A percentile compares a stretch with the other conserved stretches of the same genome.
These are phyloP conservation scores for Poa pratensis DNA, from an alignment of 176 grass and related monocot species.

Conservation along the genomic window DNA sequence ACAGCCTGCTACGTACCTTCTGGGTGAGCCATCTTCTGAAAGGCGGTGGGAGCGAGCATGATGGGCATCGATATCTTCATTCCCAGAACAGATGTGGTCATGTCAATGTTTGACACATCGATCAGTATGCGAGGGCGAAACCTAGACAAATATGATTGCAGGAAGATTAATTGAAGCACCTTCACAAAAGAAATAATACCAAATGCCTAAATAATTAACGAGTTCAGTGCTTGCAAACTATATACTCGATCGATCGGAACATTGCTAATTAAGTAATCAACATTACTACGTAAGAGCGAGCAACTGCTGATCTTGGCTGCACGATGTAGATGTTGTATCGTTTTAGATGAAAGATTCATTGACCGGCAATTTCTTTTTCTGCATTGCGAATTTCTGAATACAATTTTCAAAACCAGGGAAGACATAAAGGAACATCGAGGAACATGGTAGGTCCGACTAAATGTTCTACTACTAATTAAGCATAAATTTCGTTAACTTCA, in stretches of 20 bases:
- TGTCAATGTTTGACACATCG: slow-evolving; percentile 80
- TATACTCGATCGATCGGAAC: neutral
- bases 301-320: too few relatives aligned
- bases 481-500: too few relatives aligned
- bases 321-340: too few relatives aligned
- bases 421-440: too few relatives aligned
- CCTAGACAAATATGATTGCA: slow-evolving; percentile 20
- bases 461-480: too few relatives aligned
- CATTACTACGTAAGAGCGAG: neutral
- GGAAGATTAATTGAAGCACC: neutral
- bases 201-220: neutral
- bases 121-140: slow-evolving; percentile 93
- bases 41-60: slow-evolving; percentile 82
- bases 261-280: neutral
- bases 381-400: neutral
- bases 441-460: too few relatives aligned
- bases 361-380: neutral
- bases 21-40: slow-evolving; percentile 91
- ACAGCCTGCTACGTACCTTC: slow-evolving; percentile 62
- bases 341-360: too few relatives aligned
- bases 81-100: slow-evolving; percentile 75
- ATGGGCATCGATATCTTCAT: slow-evolving; percentile 93
- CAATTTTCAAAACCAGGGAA: neutral
- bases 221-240: neutral
- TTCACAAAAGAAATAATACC: neutral